Evolutionary conservation across 805 yeast genomes (phyloP).

Genomic region (Nakazawaea ishiwadae): DNA sequence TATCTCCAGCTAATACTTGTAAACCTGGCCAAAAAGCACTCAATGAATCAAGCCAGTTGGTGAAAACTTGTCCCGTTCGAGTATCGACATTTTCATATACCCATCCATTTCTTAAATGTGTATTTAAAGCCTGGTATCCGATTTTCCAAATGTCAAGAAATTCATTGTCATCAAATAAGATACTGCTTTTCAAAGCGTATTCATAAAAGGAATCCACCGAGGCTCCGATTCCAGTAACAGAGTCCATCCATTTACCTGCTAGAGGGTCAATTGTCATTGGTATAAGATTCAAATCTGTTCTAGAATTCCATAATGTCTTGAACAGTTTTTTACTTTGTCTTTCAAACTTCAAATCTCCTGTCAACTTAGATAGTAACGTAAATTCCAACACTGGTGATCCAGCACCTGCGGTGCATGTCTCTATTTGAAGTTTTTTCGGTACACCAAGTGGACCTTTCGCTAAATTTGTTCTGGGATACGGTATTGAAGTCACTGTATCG

Average conservation of each 20-base stretch:
- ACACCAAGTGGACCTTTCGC: conserved; percentile 42
- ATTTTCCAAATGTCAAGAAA: conserved; percentile 51
- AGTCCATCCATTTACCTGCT: conserved; percentile 49
- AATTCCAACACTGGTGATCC: conserved; percentile 81
- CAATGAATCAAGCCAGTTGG: conserved; percentile 79
- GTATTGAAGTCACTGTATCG: conserved; percentile 58
- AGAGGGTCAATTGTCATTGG: conserved; percentile 75
- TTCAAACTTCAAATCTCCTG: conserved; percentile 72
- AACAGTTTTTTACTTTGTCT: conserved; percentile 56
- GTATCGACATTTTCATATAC: conserved; percentile 53
- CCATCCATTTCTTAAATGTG: conserved; percentile 48
- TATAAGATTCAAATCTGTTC: conserved; percentile 57
- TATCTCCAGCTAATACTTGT: conserved; percentile 72
- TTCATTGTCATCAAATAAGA: conserved; percentile 61
- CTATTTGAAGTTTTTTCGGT: conserved; percentile 42
- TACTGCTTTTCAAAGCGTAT: conserved; percentile 73
- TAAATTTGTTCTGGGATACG: conserved; percentile 76
- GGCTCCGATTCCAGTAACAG: conserved; percentile 81
- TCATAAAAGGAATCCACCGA: conserved; percentile 89
- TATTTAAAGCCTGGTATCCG: conserved; percentile 54
- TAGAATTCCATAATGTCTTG: conserved; percentile 62
- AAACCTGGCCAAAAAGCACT: conserved; percentile 89
- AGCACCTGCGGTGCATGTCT: conserved; percentile 87
- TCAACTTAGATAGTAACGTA: conserved; percentile 65
- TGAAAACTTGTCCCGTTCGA: conserved; percentile 40